Percentiles rank a stretch among this genome's conserved stretches.
These are phyloP conservation scores for Penicillium maclennaniae DNA, from an alignment of 495 filamentous ascomycete genomes.

Conservation along the genomic window DNA sequence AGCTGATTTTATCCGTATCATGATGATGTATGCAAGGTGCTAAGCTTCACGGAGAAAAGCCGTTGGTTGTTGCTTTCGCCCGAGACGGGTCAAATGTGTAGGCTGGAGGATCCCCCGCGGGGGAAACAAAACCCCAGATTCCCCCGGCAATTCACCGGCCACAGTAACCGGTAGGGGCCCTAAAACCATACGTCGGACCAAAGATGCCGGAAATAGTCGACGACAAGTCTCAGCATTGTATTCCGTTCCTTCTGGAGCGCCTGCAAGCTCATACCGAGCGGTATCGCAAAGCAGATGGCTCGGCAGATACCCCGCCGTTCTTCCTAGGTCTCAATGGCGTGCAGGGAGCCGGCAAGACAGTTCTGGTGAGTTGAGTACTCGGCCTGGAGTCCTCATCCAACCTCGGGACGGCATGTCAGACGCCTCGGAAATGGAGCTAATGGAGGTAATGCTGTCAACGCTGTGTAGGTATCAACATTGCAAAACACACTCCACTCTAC, in stretches of 20 bases:
- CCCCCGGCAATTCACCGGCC: slow-evolving; percentile 16
- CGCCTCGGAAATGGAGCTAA: slow-evolving; percentile 1
- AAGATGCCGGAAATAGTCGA: slow-evolving; percentile 59
- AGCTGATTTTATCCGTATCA: not conserved
- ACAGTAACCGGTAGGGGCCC: slow-evolving; percentile 11
- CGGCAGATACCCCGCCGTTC: slow-evolving; percentile 48
- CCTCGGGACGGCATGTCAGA: slow-evolving; percentile 9
- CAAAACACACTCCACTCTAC: slow-evolving; percentile 60
- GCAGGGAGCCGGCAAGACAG: slow-evolving; percentile 89
- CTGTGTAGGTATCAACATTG: slow-evolving; percentile 57
- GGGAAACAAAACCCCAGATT: slow-evolving; percentile 18
- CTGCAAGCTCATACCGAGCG: slow-evolving; percentile 50
- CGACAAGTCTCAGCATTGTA: slow-evolving; percentile 84
- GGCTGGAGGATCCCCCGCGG: slow-evolving; percentile 4
- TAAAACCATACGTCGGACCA: slow-evolving; percentile 2
- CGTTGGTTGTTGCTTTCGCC: not conserved
- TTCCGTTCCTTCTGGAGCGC: slow-evolving; percentile 74
- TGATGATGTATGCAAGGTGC: not conserved
- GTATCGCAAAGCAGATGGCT: slow-evolving; percentile 23
- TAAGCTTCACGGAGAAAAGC: not conserved
- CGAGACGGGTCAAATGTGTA: not conserved
- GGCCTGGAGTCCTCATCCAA: slow-evolving; percentile 11
- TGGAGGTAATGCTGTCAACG: not conserved
- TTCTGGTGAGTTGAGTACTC: slow-evolving; percentile 55
- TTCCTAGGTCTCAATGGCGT: slow-evolving; percentile 63